phyloP scores from a whole-genome alignment of 2,329 filamentous ascomycete genomes.

The Colletotrichum sansevieriae region DNA sequence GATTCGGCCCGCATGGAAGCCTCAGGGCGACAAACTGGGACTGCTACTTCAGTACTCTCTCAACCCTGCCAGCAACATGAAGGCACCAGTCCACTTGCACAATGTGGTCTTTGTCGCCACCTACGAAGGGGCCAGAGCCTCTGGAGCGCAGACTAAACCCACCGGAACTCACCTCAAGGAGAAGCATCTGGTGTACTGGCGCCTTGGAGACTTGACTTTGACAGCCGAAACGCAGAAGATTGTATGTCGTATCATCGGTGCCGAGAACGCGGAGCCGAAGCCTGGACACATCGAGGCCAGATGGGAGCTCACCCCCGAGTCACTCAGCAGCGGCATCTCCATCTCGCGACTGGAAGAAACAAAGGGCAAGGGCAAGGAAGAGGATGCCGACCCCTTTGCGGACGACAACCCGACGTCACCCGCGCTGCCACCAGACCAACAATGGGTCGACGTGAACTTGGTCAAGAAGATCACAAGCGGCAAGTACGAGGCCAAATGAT shows the following conservation, averaged over 20 bases:
- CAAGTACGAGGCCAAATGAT: conserved; percentile 74
- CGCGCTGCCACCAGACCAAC: conserved; percentile 47
- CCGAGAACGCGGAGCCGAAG: conserved; percentile 77
- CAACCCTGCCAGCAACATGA: conserved; percentile 74
- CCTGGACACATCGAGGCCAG: conserved; percentile 84
- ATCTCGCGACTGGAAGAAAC: conserved; percentile 67
- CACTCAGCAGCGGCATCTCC: conserved; percentile 74
- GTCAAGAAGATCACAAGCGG: conserved; percentile 79
- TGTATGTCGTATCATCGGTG: conserved; percentile 82
- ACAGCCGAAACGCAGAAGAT: conserved; percentile 78
- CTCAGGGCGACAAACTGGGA: conserved; percentile 86
- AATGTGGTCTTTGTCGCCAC: conserved; percentile 82
- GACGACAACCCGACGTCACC: conserved; percentile 53
- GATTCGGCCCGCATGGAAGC: conserved; percentile 83
- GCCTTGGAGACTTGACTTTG: conserved; percentile 79
- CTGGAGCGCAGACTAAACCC: conserved; percentile 81
- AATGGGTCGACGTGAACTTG: conserved; percentile 77
- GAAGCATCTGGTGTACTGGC: conserved; percentile 84
- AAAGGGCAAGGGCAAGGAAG: conserved; percentile 67
- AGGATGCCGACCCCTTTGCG: conserved; percentile 77
- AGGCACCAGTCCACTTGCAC: conserved; percentile 62
- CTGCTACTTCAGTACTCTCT: conserved; percentile 87
- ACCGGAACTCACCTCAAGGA: conserved; percentile 84
- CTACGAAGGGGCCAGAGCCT: conserved; percentile 76
- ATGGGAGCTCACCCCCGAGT: conserved; percentile 73